Evolutionary conservation across 148 eudicot species (phyloP), one percentile per base, ranked within the genome.

Genomic region (Chenopodium album): DNA sequence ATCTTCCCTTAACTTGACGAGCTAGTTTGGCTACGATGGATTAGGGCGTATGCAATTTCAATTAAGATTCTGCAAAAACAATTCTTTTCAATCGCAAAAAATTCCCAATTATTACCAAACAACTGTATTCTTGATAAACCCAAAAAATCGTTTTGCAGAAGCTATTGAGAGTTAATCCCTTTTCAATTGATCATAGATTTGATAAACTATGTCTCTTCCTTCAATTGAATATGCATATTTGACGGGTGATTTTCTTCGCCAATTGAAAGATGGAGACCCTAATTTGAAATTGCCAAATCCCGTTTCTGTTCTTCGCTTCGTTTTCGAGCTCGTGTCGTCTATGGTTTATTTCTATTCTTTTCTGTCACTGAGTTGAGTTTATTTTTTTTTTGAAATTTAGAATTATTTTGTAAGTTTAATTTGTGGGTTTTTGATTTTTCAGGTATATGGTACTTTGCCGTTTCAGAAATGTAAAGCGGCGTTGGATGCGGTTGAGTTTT

Each of bases 401-500:
- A 50, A 66, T 23, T 75, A 41, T 56, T 14, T 32, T 23, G 22
- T 47, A 46, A 32, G 4, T 84, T 83, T 29, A 12, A 26, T 3
- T 50, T 14, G 17, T 56, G 62, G 52, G 50, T 37, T 31, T 20
- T 64, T 1, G 44, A 73, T 47, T 76, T 62, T 71, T 73, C 80
- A 97, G 99, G 95, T 94, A 82, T 85, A 90, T 20, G 98, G 95
- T 3, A 91, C 86, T 28, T 82, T 97, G 82, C 96, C 95, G 34
- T 84, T 92, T 84, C 97, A 92, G 89, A 94, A 89, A 90, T 97
- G 95, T 88, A 97, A 88, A 89, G 82, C 87, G 34, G 97, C 96
- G 9, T 81, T 97, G 85, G 99, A 92, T 73, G 93, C 94, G 8
- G 98, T 90, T 31, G 92, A 89, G 85, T 92, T 89, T 79, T 83